Base-by-base conservation (phyloP, 768 basidiomycete species). In the Bullera alba region DNA sequence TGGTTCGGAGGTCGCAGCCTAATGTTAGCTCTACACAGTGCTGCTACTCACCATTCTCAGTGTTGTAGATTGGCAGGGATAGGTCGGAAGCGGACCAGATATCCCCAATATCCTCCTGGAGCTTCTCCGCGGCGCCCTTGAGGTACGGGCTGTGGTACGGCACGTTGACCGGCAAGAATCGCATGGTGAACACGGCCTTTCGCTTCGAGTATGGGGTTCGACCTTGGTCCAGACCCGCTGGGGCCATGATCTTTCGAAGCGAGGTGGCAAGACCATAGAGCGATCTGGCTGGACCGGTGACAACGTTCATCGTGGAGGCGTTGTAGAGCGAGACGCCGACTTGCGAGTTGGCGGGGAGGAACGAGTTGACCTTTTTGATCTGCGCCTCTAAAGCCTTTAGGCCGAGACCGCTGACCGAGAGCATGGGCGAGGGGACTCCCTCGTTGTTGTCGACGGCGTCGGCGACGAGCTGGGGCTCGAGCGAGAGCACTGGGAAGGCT, bases 81-180 rank as follows among this genome's bases (percentile, higher is more conserved):
- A 97, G 76, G 35, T 87, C 84, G 22, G 51, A 53, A 16, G 60
- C 61, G 44, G 38, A 48, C 87, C 88, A 92, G 22, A 93, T 67
- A 62, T 93, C 89, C 10, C 75, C 76, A 29, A 92, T 73, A 75
- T 92, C 88, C n/a, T 79, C 72, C 32, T 85, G 73, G 41, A 95
- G 74, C 72, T 82, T 85, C 56, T 89, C 80, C 2, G 88, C 81
- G 1, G 82, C 85, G 25, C 80, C 83, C 16, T 68, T 67, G 48
- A 99, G 77, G 73, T 96, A 93, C 17, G 77, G 76, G 73, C 90
- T 92, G 78, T 99, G 95, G 75, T 91, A 99, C 0, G 95, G 95
- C 1, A 91, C 93, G 46, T 83, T 85, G 65, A 99, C 86, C n/a
- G 88, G 85, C 63, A 99, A 76, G 78, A 97, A 99, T 38, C 95